Base-by-base conservation (phyloP, 225 moss, liverwort and hornwort species). In the Bryoerythrophyllum caledonicum region DNA sequence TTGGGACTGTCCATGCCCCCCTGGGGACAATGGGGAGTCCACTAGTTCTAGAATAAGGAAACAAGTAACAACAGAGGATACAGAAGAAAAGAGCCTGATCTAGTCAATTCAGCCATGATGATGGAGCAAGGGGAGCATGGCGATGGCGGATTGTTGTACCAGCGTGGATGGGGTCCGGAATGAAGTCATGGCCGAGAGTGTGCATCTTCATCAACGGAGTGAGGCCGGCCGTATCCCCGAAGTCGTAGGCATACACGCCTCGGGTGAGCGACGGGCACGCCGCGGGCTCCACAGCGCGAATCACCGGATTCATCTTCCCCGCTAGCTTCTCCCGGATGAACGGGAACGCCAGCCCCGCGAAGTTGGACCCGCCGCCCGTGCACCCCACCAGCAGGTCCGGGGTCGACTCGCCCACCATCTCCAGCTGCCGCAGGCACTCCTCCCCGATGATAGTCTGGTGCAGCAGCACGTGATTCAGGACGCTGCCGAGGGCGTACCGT, bases 181-280 rank as follows among this genome's bases (percentile, higher is more conserved):
- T 43, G 49, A 86, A 86, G 51, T 84, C 83, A 48, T 86, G 86
- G 49, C 86, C 86, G 16, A 86, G 86, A 1, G 86, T 84, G 70
- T 86, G 86, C 86, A 86, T 86, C 72, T 86, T 86, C 86, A 86
- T 24, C 73, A 86, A 58, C 9, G 86, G 86, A 53, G 86, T 86
- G 37, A 86, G 76, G 26, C 86, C 86, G 2, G 76, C 69, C 2
- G 83, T 84, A 56, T 86, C 83, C 19, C 83, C 81, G 21, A 78
- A 86, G 61, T 86, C 86, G 28, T 86, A 86, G 0, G 76, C 86
- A 35, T 86, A 84, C 3, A 79, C 73, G 21, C 86, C 86, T 32
- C 65, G 64, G 0, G 86, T 86, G 23, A 86, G 83, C 21, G 86
- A 86, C 32, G 86, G 86, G 76, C 86, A 86, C 27, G 86, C 86